phyloP scores from a whole-genome alignment of 202 grass and related monocot species.

The Bolboschoenoplectus hybrid region DNA sequence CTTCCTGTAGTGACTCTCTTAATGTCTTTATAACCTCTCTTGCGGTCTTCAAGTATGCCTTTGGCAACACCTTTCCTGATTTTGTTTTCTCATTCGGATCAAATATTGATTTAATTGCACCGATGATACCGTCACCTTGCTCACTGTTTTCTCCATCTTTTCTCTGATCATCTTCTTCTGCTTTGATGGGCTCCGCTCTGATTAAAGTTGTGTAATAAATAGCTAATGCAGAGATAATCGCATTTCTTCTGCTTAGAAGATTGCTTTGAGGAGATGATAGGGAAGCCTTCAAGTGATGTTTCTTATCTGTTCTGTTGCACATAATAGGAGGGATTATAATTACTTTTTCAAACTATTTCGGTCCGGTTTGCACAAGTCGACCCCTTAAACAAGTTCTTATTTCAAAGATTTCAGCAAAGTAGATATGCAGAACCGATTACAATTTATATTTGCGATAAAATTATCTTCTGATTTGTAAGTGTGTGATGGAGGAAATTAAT shows the following conservation, averaged over 20 bases:
- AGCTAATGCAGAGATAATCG: constrained; percentile 46
- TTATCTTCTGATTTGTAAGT: not conserved
- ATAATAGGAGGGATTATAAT: constrained; percentile 27
- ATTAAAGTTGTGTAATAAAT: not conserved
- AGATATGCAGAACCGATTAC: not conserved
- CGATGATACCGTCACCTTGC: constrained; percentile 53
- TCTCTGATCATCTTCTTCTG: constrained; percentile 33
- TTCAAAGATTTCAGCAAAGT: not conserved
- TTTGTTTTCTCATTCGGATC: constrained; percentile 87
- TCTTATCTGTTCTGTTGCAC: constrained; percentile 53
- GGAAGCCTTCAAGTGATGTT: constrained; percentile 31
- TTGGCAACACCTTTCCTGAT: constrained; percentile 74
- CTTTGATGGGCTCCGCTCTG: constrained; percentile 41
- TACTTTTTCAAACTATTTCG: not conserved
- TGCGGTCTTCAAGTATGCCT: constrained; percentile 81
- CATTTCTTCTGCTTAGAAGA: constrained; percentile 52
- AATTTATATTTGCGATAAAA: not conserved
- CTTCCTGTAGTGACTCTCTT: constrained; percentile 69
- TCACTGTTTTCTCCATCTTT: constrained; percentile 8
- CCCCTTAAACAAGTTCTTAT: not conserved
- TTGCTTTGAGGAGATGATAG: constrained; percentile 8
- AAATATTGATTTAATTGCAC: constrained; percentile 74
- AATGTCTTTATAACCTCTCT: constrained; percentile 90
- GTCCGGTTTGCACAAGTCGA: not conserved
- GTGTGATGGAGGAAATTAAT: not conserved